These are phyloP conservation scores for Alternaria sp. DNA, from an alignment of 2,329 filamentous ascomycete species.

Conservation along the genomic window DNA sequence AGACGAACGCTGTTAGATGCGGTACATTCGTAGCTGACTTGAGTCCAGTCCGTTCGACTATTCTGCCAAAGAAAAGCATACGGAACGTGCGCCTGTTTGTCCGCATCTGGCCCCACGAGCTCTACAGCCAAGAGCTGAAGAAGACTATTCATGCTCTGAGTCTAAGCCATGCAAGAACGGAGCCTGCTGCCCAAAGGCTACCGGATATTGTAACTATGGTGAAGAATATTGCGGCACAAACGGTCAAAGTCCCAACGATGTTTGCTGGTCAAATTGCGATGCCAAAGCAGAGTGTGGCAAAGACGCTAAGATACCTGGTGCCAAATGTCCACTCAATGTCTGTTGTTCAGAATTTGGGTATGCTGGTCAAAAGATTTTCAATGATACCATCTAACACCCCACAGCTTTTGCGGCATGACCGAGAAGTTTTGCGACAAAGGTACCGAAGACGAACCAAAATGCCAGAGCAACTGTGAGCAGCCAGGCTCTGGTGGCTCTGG, in stretches of 20 bases:
- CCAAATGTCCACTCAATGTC: constrained; percentile 3
- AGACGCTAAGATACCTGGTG: not conserved
- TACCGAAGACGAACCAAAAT: not conserved
- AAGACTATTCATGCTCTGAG: not conserved
- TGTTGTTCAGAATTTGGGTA: not conserved
- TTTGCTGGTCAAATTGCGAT: constrained; percentile 4
- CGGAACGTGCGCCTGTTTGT: not conserved
- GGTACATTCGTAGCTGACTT: no score
- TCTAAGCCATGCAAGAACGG: not conserved
- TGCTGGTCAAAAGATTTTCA: not conserved
- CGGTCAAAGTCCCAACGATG: not conserved
- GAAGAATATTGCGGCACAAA: not conserved
- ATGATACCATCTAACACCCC: not conserved
- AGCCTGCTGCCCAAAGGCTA: not conserved
- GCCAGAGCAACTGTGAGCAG: constrained; percentile 8
- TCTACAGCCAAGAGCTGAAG: not conserved
- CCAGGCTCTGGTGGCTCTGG: not conserved
- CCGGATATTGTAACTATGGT: not conserved
- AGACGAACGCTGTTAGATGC: no score
- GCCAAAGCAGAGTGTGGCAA: constrained; percentile 4
- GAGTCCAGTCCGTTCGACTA: no score
- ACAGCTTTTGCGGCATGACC: constrained; percentile 1
- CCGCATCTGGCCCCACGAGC: not conserved
- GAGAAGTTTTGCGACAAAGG: not conserved
- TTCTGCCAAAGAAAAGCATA: not conserved